Conservation (phyloP, 192 early-diverging fungal genomes). For the Backusella macrospora region DNA sequence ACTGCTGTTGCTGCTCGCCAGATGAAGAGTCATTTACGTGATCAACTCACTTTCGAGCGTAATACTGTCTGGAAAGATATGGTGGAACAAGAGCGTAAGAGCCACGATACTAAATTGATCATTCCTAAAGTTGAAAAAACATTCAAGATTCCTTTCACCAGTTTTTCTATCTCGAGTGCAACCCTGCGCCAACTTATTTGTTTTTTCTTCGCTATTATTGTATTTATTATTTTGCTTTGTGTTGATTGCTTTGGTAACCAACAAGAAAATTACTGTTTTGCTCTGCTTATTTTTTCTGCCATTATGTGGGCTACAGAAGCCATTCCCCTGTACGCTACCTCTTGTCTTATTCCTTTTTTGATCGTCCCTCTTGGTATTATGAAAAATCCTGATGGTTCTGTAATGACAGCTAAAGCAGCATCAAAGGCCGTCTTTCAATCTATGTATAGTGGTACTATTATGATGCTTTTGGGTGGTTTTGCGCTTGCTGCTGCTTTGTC, state of each 20-base stretch:
- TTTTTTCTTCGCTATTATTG: slow-evolving; percentile 51
- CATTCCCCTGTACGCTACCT: slow-evolving; percentile 73
- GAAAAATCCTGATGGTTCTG: slow-evolving; percentile 46
- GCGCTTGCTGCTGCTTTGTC: slow-evolving; percentile 73
- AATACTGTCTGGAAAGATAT: slow-evolving; percentile 80
- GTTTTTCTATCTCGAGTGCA: slow-evolving; percentile 15
- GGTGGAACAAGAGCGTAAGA: slow-evolving; percentile 65
- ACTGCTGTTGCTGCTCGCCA: slow-evolving; percentile 54
- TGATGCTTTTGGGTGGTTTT: slow-evolving; percentile 78
- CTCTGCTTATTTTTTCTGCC: slow-evolving; percentile 80
- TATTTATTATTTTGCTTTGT: slow-evolving; percentile 61
- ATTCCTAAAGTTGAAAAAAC: slow-evolving; percentile 34
- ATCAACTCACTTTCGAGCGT: slow-evolving; percentile 71
- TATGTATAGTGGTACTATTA: slow-evolving; percentile 79
- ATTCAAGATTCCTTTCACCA: slow-evolving; percentile 28
- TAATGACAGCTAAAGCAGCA: slow-evolving; percentile 46
- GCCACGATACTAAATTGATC: slow-evolving; percentile 40
- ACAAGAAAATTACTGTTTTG: slow-evolving; percentile 87
- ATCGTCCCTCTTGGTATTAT: slow-evolving; percentile 67
- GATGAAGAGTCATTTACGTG: slow-evolving; percentile 62
- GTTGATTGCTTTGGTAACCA: slow-evolving; percentile 64
- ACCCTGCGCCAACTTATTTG: slow-evolving; percentile 32
- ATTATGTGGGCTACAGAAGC: slow-evolving; percentile 87
- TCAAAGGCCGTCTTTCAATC: slow-evolving; percentile 67
- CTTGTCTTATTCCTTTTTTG: slow-evolving; percentile 68